Base-by-base conservation (phyloP, 2,329 filamentous ascomycete species). In the Aspergillus alliaceus region DNA sequence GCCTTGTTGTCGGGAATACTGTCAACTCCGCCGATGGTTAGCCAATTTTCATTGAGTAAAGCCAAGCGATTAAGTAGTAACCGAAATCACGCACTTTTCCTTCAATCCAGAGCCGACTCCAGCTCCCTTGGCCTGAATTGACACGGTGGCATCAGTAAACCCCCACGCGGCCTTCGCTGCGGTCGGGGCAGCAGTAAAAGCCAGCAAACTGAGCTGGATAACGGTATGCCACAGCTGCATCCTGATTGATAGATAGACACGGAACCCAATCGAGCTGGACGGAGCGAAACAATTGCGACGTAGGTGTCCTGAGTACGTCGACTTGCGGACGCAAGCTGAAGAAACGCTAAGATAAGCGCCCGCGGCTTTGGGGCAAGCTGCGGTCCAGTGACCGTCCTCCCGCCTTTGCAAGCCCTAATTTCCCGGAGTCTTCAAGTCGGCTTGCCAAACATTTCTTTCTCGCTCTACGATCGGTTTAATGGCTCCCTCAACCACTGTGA, bases 131-230 rank as follows among this genome's bases (percentile, higher is more conserved):
- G 76, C 75, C 66, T 82, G 78, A 65, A 88, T 75, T 56, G 82
- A 80, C 70, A 88, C 75, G 59, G 83, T 85, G 68, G 82, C 86
- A 82, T 88, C 86, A 69, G 83, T 77, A 71, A 87, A 88, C 39
- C 82, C 80, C 86, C 86, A 88, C 20, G 79, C 78, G 29, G 79
- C 81, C 27, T 79, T 81, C 27, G 83, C 83, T 32, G 67, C 68
- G 40, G 68, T 66, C n/a, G 71, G 70, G 46, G 73, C 60, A 31
- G 74, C 66, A 31, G 69, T 66, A 6, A 71, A 70, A 18, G 69
- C 73, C 63, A 76, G 64, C 58, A 77, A 66, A 54, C 69, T 69
- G 47, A 77, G 67, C 53, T 71, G 69, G 61, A 74, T 57, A 59
- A 70, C 66, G 50, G 67, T 62, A 55, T 69, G 66, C 62, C 71